Evolutionary conservation across 805 yeast genomes (phyloP).

Genomic region (Komagataella pastoris): DNA sequence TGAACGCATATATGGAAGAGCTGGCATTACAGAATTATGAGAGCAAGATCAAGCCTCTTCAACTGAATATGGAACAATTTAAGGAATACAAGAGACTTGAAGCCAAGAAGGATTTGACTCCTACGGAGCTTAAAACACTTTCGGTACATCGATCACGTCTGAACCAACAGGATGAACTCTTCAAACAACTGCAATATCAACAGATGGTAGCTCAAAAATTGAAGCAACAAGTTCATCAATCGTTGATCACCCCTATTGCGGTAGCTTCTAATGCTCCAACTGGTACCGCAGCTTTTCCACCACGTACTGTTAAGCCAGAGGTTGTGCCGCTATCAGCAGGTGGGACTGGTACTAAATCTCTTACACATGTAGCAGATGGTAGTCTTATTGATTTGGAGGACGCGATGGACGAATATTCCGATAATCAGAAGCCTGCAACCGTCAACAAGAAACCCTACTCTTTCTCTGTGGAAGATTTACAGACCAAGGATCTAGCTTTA

Average conservation of each 20-base stretch:
- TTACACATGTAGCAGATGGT: constrained; percentile 2
- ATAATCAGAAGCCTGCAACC: not conserved
- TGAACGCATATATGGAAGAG: not conserved
- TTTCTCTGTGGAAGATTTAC: not conserved
- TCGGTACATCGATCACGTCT: not conserved
- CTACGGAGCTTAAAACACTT: not conserved
- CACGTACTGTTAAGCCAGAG: not conserved
- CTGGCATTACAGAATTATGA: not conserved
- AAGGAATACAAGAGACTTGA: not conserved
- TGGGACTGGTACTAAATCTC: not conserved
- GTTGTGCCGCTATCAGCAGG: not conserved
- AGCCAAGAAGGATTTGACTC: not conserved
- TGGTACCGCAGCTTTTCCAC: not conserved
- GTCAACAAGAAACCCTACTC: not conserved
- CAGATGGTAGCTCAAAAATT: not conserved
- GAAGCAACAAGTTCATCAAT: not conserved
- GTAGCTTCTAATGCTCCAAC: not conserved
- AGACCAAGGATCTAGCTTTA: not conserved
- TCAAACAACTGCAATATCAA: not conserved
- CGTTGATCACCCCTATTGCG: not conserved
- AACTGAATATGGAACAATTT: not conserved
- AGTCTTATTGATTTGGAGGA: constrained; percentile 4
- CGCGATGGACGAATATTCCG: constrained; percentile 1
- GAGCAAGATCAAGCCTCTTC: not conserved
- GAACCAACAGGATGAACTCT: not conserved